Conservation (phyloP, 176 grass and related monocot genomes). For the Oryza coarctata region DNA sequence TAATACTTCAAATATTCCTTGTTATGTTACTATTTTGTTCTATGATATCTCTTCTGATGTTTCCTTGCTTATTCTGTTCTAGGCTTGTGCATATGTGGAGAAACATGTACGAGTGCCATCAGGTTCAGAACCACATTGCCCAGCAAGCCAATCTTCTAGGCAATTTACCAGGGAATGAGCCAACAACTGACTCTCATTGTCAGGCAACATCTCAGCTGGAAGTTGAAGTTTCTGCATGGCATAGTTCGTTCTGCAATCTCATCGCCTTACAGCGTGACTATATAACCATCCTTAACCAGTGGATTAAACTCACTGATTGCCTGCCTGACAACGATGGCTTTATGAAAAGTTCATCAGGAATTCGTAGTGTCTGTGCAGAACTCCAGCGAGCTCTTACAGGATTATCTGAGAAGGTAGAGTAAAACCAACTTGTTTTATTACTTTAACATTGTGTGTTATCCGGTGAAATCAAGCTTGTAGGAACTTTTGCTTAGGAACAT, state of each 20-base stretch:
- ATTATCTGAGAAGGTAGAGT: constrained; percentile 78
- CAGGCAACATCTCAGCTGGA: constrained; percentile 82
- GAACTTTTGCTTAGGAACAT: constrained; percentile 21
- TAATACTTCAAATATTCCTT: constrained; percentile 16
- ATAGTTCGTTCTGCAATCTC: constrained; percentile 78
- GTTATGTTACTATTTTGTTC: not conserved
- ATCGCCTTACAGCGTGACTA: constrained; percentile 80
- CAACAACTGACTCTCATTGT: constrained; percentile 75
- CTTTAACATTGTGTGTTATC: constrained; percentile 17
- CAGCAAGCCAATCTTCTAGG: constrained; percentile 72
- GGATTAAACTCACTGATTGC: constrained; percentile 77
- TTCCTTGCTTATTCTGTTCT: constrained; percentile 39
- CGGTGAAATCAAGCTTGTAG: constrained; percentile 19
- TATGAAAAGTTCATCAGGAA: constrained; percentile 60
- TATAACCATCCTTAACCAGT: constrained; percentile 66
- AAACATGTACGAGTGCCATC: constrained; percentile 92
- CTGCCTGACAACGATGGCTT: constrained; percentile 59
- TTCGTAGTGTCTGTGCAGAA: constrained; percentile 64
- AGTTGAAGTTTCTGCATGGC: constrained; percentile 82
- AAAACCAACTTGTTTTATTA: constrained; percentile 29
- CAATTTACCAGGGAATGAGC: constrained; percentile 62
- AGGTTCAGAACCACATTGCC: constrained; percentile 80
- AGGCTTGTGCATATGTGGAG: constrained; percentile 96
- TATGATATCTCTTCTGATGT: not conserved
- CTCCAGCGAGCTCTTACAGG: constrained; percentile 59